Evolutionary conservation across 352 stramenopile genomes (phyloP), one percentile per base, ranked within the genome.

Genomic region (Phytophthora sojae): DNA sequence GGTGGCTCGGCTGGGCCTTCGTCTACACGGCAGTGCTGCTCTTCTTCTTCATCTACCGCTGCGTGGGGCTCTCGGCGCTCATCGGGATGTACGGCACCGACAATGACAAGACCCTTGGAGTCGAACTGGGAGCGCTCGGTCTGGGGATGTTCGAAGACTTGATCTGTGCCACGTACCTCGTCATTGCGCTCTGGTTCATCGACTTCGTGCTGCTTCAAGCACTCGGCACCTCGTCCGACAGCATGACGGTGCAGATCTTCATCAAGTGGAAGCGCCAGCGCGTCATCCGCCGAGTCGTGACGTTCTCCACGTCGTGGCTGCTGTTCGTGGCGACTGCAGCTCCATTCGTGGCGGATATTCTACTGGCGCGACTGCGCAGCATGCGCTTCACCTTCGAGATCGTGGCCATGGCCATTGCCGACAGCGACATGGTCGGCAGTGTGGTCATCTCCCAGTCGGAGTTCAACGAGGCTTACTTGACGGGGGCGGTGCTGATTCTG

Each of bases 1-100:
- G 62, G 25, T 81, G 65, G 60, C 64, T 80, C 30, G 66, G 81
- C 11, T 89, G 81, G 81, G 54, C 65, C 21, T 74, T 77, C 32
- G 75, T 85, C 12, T 74, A 80, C 51, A 3, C 60, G 21, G n/a
- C 67, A 6, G 19, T 62, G 7, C 62, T 81, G 35, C 25, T 75
- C 11, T 86, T 79, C 61, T 89, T 81, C 64, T 67, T 69, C 19
- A 26, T 75, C 32, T 72, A 74, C 32, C 69, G 76, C 6, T 49
- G 65, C 1, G 17, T 61, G 3, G 64, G 64, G 26, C 59, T 89
- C 0, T 26, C 39, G 2, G 61, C 56, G 11, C 69, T 78, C 51
- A 69, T 80, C 59, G 50, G 47, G 14, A 77, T 74, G 73, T 77
- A 77, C 56, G 73, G 51, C 21, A 57, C 59, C 4, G 47, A 66